Evolutionary conservation across 495 filamentous ascomycete species (phyloP).

Genomic region (Astrothelium macrocarpum): DNA sequence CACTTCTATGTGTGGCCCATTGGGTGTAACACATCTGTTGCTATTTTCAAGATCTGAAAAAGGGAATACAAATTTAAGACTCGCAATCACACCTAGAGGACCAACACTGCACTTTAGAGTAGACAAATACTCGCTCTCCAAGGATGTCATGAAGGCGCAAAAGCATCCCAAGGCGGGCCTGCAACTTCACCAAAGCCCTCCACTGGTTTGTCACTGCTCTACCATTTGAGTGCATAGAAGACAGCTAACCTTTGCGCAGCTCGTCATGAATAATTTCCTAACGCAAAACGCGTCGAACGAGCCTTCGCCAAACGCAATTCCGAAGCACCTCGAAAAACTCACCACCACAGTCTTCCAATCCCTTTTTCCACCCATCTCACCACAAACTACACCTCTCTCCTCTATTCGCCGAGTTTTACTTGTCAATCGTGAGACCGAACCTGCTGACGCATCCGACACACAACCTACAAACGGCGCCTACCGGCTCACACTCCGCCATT

Average conservation of each 20-base stretch:
- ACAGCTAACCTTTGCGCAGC: conserved; percentile 33
- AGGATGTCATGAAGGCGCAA: conserved; percentile 72
- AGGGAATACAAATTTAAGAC: conserved; percentile 85
- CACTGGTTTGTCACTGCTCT: conserved; percentile 45
- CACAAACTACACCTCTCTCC: conserved; percentile 74
- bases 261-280: conserved; percentile 98
- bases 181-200: conserved; percentile 48
- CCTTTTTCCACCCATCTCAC: conserved; percentile 92
- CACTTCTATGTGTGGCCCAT: conserved; percentile 86
- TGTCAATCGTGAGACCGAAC: conserved; percentile 61
- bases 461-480: conserved; percentile 58
- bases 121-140: conserved; percentile 91
- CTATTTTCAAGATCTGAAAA: conserved; percentile 78
- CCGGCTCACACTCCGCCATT: conserved; percentile 85
- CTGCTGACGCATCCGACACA: conserved; percentile 25
- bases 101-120: conserved; percentile 91
- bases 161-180: conserved; percentile 68
- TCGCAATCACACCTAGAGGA: conserved; percentile 80
- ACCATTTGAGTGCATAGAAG: background rate
- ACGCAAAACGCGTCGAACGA: conserved; percentile 44
- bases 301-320: conserved; percentile 42
- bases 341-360: conserved; percentile 92
- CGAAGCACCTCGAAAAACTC: conserved; percentile 86
- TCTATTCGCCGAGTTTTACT: conserved; percentile 85
- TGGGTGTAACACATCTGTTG: conserved; percentile 88